Evolutionary conservation across 352 stramenopile species (phyloP).

Genomic region (Phytophthora podocarpi): DNA sequence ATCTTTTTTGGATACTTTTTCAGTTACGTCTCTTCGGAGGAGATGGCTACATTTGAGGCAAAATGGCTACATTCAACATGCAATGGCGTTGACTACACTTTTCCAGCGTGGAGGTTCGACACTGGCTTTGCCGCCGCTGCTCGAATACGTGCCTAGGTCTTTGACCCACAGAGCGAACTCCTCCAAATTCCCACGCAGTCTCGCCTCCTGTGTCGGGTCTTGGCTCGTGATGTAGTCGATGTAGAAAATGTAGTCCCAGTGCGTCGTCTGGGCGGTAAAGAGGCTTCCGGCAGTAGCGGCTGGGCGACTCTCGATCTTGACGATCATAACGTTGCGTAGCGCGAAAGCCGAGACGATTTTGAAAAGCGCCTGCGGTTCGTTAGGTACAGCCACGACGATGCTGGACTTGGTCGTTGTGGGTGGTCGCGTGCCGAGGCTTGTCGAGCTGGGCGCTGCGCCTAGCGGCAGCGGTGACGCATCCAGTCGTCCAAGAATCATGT

Average conservation of each 20-base stretch:
- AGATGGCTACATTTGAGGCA: constrained; percentile 12
- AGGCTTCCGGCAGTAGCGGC: constrained; percentile 61
- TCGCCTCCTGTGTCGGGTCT: constrained; percentile 47
- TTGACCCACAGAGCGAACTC: constrained; percentile 83
- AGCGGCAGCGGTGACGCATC: constrained; percentile 51
- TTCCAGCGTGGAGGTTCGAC: constrained; percentile 78
- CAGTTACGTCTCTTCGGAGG: background rate
- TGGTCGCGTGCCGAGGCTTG: constrained; percentile 7
- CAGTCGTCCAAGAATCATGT: constrained; percentile 69
- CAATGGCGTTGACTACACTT: constrained; percentile 63
- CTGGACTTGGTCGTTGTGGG: constrained; percentile 60
- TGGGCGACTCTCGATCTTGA: constrained; percentile 85
- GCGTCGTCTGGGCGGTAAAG: constrained; percentile 70
- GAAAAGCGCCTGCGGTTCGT: constrained; percentile 74
- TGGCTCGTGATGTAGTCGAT: constrained; percentile 74
- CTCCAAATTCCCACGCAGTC: constrained; percentile 63
- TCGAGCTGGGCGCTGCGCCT: constrained; percentile 13
- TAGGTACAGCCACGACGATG: constrained; percentile 72
- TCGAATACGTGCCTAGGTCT: constrained; percentile 74
- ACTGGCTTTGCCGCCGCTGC: constrained; percentile 59
- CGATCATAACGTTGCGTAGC: constrained; percentile 76
- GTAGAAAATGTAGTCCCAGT: constrained; percentile 87
- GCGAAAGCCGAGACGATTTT: constrained; percentile 82
- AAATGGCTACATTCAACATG: constrained; percentile 42
- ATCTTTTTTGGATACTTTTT: constrained; percentile 10